Percentiles rank a stretch among this genome's conserved stretches.
Evolutionary conservation across 1,284 basidiomycete genomes (phyloP).

Genomic region (Ceratobasidium papillatum): DNA sequence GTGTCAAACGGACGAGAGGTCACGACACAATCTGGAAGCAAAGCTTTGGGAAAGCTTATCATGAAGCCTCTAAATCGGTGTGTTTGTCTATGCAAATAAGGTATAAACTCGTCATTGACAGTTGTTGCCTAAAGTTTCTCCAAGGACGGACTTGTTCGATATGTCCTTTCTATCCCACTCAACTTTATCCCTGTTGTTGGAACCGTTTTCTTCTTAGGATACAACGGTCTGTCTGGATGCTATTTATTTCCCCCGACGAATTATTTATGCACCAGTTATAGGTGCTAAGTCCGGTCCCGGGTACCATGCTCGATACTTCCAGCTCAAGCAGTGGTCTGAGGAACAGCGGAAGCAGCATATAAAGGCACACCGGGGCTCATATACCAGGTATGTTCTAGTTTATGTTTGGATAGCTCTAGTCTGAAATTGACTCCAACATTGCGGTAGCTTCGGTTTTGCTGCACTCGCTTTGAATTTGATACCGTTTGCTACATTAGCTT

Average conservation of each 20-base stretch:
- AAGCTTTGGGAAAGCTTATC: constrained; percentile 53
- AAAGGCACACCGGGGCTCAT: constrained; percentile 58
- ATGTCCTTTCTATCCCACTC: constrained; percentile 65
- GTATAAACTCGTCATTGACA: constrained; percentile 21
- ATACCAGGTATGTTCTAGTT: constrained; percentile 60
- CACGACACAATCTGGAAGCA: constrained; percentile 48
- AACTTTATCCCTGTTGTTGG: constrained; percentile 75
- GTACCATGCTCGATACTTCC: constrained; percentile 74
- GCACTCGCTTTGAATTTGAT: constrained; percentile 69
- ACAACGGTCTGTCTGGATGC: constrained; percentile 35
- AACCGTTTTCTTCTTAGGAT: constrained; percentile 64
- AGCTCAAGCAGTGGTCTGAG: constrained; percentile 64
- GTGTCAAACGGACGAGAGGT: constrained; percentile 53
- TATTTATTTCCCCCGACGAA: background rate
- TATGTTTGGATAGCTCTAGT: constrained; percentile 41
- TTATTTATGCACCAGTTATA: background rate
- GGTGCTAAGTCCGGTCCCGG: constrained; percentile 63
- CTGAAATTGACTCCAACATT: constrained; percentile 21
- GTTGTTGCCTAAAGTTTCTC: constrained; percentile 48
- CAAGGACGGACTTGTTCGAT: constrained; percentile 49
- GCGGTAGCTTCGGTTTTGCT: constrained; percentile 62
- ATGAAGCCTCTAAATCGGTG: constrained; percentile 52
- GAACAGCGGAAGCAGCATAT: constrained; percentile 53
- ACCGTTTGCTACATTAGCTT: constrained; percentile 65
- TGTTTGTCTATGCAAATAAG: constrained; percentile 43